Evolutionary conservation across 148 eudicot species (phyloP).

Genomic region (Chenopodium album): DNA sequence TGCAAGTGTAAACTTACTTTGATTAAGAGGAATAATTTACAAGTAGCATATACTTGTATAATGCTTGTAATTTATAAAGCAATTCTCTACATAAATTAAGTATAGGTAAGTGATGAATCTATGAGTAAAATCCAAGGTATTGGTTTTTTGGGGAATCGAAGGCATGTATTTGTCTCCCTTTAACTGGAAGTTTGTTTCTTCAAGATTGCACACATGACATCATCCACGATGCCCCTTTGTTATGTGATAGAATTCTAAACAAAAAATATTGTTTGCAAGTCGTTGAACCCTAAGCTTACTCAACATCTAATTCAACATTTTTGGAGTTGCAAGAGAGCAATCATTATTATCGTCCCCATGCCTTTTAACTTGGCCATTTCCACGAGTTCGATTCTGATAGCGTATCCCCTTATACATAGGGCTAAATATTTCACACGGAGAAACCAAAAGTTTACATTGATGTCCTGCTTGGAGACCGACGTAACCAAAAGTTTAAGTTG

Average conservation of each 20-base stretch:
- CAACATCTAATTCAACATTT: background rate
- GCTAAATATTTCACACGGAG: too few species aligned
- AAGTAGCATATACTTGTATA: background rate
- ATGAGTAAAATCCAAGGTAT: slow-evolving; percentile 19
- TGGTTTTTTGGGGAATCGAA: slow-evolving; percentile 34
- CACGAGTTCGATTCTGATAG: background rate
- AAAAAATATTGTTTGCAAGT: background rate
- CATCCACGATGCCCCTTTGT: slow-evolving; percentile 24
- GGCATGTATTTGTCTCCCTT: slow-evolving; percentile 32
- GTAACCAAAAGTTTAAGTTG: too few species aligned
- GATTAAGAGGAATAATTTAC: background rate
- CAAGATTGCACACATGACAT: slow-evolving; percentile 21
- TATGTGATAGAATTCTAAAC: background rate
- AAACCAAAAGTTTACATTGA: too few species aligned
- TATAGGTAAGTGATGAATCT: background rate
- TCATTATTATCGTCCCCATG: too few species aligned
- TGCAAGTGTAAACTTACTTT: background rate
- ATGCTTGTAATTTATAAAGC: background rate
- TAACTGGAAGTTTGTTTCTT: slow-evolving; percentile 36
- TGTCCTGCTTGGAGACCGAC: too few species aligned
- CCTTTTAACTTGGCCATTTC: background rate
- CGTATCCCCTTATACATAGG: too few species aligned
- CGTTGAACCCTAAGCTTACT: background rate
- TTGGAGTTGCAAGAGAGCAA: background rate
- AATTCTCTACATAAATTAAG: background rate